Evolutionary conservation across 805 yeast species (phyloP).

Genomic region (Saturnispora mendoncae): DNA sequence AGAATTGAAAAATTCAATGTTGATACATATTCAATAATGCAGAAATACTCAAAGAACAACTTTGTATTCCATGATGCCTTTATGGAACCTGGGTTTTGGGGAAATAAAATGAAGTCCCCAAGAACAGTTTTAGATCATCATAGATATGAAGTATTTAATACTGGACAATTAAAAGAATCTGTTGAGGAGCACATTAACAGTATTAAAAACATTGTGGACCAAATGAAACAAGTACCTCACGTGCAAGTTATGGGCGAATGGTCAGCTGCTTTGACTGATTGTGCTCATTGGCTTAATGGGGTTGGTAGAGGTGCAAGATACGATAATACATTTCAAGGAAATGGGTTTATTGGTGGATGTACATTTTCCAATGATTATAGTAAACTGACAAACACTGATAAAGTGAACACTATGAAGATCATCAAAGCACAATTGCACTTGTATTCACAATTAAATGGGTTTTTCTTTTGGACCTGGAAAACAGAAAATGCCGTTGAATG

Average conservation of each 20-base stretch:
- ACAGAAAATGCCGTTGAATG: constrained; percentile 60
- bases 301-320: constrained; percentile 75
- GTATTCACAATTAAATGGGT: constrained; percentile 41
- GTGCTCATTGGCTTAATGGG: constrained; percentile 85
- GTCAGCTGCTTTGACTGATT: constrained; percentile 88
- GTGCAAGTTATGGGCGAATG: constrained; percentile 67
- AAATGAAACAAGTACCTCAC: constrained; percentile 30
- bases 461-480: constrained; percentile 66
- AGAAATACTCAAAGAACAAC: constrained; percentile 32
- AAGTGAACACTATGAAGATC: constrained; percentile 39
- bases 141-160: constrained; percentile 78
- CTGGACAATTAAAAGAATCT: constrained; percentile 44
- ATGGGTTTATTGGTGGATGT: constrained; percentile 46
- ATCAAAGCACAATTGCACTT: constrained; percentile 55
- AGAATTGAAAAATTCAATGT: constrained; percentile 32
- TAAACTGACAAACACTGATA: constrained; percentile 37
- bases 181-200: constrained; percentile 53
- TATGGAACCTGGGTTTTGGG: constrained; percentile 46
- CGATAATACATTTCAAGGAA: constrained; percentile 45
- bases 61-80: constrained; percentile 65
- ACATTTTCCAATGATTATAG: constrained; percentile 29
- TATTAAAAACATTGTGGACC: constrained; percentile 43
- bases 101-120: constrained; percentile 21
- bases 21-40: constrained; percentile 36
- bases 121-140: constrained; percentile 82